A percentile compares a stretch with the other conserved stretches of the same genome.
Evolutionary conservation across 2,329 filamentous ascomycete genomes (phyloP).

Genomic region (Hypoxylon sp.): DNA sequence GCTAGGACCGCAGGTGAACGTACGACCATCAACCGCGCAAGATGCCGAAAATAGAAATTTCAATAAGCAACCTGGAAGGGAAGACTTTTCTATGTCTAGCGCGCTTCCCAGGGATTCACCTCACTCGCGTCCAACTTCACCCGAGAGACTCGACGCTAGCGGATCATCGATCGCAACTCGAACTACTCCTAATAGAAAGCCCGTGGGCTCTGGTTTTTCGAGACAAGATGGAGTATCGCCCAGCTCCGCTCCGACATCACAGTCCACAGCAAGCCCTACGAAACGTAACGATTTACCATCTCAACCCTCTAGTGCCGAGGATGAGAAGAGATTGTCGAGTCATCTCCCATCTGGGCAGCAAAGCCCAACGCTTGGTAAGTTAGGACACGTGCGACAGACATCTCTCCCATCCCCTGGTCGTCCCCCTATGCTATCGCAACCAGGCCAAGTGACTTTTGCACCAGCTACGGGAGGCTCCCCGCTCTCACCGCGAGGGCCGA

Average conservation of each 20-base stretch:
- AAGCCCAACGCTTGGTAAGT: constrained; percentile 43
- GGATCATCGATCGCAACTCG: constrained; percentile 39
- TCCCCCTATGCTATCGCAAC: constrained; percentile 45
- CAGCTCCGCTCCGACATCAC: constrained; percentile 32
- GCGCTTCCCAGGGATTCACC: constrained; percentile 35
- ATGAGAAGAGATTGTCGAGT: constrained; percentile 44
- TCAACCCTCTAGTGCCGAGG: constrained; percentile 36
- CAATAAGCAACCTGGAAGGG: constrained; percentile 14
- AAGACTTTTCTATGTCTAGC: constrained; percentile 28
- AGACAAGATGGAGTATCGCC: constrained; percentile 44
- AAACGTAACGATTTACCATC: constrained; percentile 27
- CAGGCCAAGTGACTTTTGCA: constrained; percentile 41
- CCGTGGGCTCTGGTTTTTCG: constrained; percentile 50
- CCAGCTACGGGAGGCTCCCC: constrained; percentile 24
- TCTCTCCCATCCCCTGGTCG: constrained; percentile 50
- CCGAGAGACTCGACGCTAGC: constrained; percentile 41
- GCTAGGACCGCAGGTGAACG: constrained; percentile 42
- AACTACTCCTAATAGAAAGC: constrained; percentile 51
- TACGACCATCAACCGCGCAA: constrained; percentile 39
- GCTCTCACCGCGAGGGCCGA: constrained; percentile 30
- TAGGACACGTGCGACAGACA: constrained; percentile 47
- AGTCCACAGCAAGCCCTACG: constrained; percentile 1
- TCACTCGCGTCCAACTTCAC: constrained; percentile 15
- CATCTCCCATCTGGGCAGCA: constrained; percentile 46
- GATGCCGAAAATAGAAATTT: constrained; percentile 17